Conservation (phyloP, 805 yeast genomes). For the Millerago galiae region DNA sequence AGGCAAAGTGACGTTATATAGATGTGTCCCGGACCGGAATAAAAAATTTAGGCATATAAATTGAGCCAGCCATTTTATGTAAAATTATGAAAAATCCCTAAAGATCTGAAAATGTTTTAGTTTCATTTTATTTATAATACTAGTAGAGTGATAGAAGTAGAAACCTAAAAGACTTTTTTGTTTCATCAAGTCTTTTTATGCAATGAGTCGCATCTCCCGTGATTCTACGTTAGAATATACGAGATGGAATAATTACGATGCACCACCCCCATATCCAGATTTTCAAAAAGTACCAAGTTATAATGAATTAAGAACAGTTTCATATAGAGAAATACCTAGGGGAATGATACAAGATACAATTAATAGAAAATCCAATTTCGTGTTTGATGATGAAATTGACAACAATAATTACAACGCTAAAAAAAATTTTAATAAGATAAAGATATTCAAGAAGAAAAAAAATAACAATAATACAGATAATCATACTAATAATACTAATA, state of each 20-base stretch:
- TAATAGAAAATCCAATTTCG: not conserved
- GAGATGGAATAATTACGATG: too few relatives aligned
- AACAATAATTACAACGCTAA: not conserved
- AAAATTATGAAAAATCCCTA: not conserved
- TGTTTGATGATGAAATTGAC: slow-evolving; percentile 1
- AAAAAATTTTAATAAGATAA: not conserved
- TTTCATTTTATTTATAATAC: too few relatives aligned
- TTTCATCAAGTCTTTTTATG: too few relatives aligned
- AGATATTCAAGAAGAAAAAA: not conserved
- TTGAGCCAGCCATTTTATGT: not conserved
- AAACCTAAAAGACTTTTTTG: too few relatives aligned
- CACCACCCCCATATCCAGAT: too few relatives aligned
- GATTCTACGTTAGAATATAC: too few relatives aligned
- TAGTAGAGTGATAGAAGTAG: too few relatives aligned
- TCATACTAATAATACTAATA: too few relatives aligned
- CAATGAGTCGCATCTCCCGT: too few relatives aligned
- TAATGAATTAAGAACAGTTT: too few relatives aligned
- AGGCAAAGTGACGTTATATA: slow-evolving; percentile 51
- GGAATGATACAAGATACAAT: not conserved
- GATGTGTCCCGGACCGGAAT: not conserved
- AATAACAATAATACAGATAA: not conserved
- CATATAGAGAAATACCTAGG: not conserved
- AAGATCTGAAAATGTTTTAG: not conserved
- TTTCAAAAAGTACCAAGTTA: too few relatives aligned
- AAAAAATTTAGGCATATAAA: not conserved